Percentiles rank a stretch among this genome's conserved stretches.
Conservation (phyloP, 768 basidiomycete genomes). For the Auricularia sp. region DNA sequence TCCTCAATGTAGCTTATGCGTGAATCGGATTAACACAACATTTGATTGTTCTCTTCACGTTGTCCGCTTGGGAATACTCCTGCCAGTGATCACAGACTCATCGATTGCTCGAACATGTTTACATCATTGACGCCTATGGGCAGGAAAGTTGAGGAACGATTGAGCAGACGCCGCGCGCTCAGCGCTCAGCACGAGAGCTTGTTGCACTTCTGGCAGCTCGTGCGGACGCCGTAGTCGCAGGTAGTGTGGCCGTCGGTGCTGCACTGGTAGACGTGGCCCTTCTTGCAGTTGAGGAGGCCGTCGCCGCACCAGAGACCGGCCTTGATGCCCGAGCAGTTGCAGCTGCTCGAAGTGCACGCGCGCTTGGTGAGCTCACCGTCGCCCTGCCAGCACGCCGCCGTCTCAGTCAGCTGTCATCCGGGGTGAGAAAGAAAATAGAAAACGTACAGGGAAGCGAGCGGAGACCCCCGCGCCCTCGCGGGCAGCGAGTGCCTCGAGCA, state of each 20-base stretch:
- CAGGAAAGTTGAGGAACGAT: no score
- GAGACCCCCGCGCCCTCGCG: neutral
- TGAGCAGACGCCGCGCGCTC: no score
- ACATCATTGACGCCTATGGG: no score
- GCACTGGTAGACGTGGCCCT: slow-evolving; percentile 1
- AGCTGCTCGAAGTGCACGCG: neutral
- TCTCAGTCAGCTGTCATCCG: no score
- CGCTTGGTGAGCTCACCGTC: neutral
- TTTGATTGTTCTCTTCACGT: no score
- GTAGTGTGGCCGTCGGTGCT: neutral
- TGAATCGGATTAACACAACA: no score
- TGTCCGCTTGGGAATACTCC: no score
- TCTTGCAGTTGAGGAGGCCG: neutral
- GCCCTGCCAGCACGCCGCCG: neutral
- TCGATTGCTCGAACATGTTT: no score
- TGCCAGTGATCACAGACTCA: no score
- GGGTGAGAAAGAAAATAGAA: neutral
- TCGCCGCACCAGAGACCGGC: neutral
- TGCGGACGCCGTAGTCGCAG: neutral
- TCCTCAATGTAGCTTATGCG: no score
- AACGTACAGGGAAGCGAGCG: neutral
- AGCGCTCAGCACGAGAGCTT: neutral
- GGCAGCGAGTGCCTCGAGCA: neutral
- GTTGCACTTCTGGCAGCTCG: neutral
- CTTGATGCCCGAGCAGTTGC: neutral